These are phyloP conservation scores for Aspergillus puulaauensis DNA, from an alignment of 2,329 filamentous ascomycete species.

Conservation along the genomic window DNA sequence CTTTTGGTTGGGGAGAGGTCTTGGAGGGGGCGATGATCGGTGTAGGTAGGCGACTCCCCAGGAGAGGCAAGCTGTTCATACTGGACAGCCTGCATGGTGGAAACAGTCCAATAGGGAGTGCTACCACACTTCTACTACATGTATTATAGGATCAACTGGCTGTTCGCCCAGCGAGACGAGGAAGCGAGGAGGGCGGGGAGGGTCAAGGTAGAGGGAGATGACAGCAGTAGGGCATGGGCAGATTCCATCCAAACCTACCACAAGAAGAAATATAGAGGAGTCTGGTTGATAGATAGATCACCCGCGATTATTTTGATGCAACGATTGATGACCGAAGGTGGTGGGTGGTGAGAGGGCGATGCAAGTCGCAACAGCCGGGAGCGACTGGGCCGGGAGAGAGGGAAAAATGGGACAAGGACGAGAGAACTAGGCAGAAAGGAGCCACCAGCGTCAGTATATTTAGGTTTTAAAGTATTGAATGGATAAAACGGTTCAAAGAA, in stretches of 20 bases:
- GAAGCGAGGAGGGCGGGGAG: slow-evolving; percentile 25
- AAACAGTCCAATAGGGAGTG: slow-evolving; percentile 22
- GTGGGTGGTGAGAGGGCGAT: slow-evolving; percentile 30
- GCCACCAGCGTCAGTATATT: slow-evolving; percentile 27
- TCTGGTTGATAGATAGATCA: slow-evolving; percentile 30
- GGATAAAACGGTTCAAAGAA: slow-evolving; percentile 18
- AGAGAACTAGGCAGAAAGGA: slow-evolving; percentile 26
- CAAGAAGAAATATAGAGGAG: slow-evolving; percentile 28
- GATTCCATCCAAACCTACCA: slow-evolving; percentile 40
- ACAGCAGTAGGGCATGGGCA: slow-evolving; percentile 26
- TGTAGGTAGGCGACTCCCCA: slow-evolving; percentile 30
- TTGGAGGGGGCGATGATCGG: slow-evolving; percentile 30
- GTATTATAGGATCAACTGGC: slow-evolving; percentile 34
- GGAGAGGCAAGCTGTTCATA: slow-evolving; percentile 36
- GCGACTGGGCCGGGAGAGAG: slow-evolving; percentile 24
- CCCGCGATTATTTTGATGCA: slow-evolving; percentile 31
- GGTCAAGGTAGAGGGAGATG: slow-evolving; percentile 21
- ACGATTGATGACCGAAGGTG: slow-evolving; percentile 29
- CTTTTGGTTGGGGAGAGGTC: slow-evolving; percentile 36
- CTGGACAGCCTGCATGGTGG: slow-evolving; percentile 36
- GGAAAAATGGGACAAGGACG: slow-evolving; percentile 24
- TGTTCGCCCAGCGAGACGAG: slow-evolving; percentile 25
- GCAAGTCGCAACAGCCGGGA: slow-evolving; percentile 38
- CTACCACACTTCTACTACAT: slow-evolving; percentile 31
- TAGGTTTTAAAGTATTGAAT: slow-evolving; percentile 13